Evolutionary conservation across 495 filamentous ascomycete species (phyloP), one percentile per base, ranked within the genome.

Genomic region (Jackrogersella multiformis): DNA sequence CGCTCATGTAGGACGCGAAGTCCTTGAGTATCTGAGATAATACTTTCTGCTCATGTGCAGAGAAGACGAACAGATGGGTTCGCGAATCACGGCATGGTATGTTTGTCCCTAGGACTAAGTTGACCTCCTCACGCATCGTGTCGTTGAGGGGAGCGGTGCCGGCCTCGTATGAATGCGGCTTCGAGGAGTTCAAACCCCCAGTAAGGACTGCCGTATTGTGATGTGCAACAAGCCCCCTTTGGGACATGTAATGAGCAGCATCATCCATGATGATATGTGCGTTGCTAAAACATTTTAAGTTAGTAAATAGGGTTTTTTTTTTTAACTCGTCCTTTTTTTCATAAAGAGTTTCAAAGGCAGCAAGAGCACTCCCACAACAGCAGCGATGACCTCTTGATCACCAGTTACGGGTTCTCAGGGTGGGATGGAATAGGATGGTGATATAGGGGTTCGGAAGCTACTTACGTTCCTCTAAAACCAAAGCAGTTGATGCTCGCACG

Each of bases 31-130:
- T 48, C n/a, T 21, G 34, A 28, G 56, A 51, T 15, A 74, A 48
- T 13, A 66, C 67, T 16, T 61, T 67, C 45, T 72, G 67, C 41
- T 74, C 66, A 18, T 74, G 59, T 9, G 73, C 64, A 15, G 70
- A 73, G 28, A 71, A 73, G 1, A 71, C 65, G 53, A 73, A 75
- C 2, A 74, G 51, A 16, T 71, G 55, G 15, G 57, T 57, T 16
- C 48, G 53, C 32, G 57, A 57, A 38, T 58, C 44, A 58, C 56
- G 51, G 41, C 30, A 6, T 1, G 52, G 53, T 2, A 38, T 48
- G 0, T 52, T 24, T 5, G 55, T 9, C 12, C 35, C 54, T 6
- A 26, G 34, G 0, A 15, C 24, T 9, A 13, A 9, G 3, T 18
- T 15, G 13, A 7, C 46, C n/a, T 16, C 21, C 1, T 30, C 28